phyloP scores from a whole-genome alignment of 2,329 filamentous ascomycete species.

The Ophiocordyceps camponoti-saundersi region DNA sequence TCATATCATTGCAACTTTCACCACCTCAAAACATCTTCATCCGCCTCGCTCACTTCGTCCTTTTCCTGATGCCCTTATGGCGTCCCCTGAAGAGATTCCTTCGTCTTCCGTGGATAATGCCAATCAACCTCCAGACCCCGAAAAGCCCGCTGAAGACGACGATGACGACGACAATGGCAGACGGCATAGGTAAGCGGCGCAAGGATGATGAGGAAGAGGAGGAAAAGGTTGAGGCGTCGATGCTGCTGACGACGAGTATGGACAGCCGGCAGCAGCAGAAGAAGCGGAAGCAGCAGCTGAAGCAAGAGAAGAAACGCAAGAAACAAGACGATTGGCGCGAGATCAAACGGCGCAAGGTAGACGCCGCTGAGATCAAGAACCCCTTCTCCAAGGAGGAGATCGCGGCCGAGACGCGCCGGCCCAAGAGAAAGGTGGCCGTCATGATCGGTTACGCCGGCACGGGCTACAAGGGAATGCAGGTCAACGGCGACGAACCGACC shows the following conservation, averaged over 20 bases:
- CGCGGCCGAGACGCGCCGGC: constrained; percentile 66
- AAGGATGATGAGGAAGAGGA: constrained; percentile 10
- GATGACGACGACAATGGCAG: not conserved
- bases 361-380: constrained; percentile 20
- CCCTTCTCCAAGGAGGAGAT: constrained; percentile 63
- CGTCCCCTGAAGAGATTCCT: constrained; percentile 13
- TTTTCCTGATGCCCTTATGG: constrained; percentile 14
- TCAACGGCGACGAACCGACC: constrained; percentile 67
- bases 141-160: not conserved
- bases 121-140: not conserved
- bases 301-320: constrained; percentile 20
- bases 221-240: not conserved
- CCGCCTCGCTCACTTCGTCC: not conserved
- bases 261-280: not conserved
- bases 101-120: constrained; percentile 4
- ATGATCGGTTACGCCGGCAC: constrained; percentile 91
- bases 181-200: constrained; percentile 8
- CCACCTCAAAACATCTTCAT: not conserved
- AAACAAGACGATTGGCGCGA: constrained; percentile 21
- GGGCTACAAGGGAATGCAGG: constrained; percentile 95
- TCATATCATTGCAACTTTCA: not conserved
- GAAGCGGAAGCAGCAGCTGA: not conserved
- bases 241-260: not conserved
- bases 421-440: constrained; percentile 93
- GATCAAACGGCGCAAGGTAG: constrained; percentile 23